Evolutionary conservation across 2,329 filamentous ascomycete genomes (phyloP).

Genomic region (Arthrobotrys sinensis): DNA sequence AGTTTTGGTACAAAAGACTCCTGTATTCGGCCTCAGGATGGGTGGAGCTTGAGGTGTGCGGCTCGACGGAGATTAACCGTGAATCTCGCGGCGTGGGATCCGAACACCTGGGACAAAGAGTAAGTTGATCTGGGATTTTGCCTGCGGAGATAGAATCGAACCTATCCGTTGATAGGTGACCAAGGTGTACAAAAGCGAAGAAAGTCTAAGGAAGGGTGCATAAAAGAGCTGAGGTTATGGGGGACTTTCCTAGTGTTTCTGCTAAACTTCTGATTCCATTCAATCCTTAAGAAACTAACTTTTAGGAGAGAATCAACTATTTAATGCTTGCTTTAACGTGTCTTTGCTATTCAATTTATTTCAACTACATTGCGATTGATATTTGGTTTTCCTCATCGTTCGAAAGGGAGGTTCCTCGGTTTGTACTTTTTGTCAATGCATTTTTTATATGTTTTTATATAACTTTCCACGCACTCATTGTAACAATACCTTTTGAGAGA

Average conservation of each 20-base stretch:
- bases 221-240: background rate
- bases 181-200: background rate
- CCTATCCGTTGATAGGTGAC: background rate
- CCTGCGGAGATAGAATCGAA: constrained; percentile 13
- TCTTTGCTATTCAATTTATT: background rate
- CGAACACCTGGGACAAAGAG: background rate
- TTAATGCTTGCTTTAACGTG: constrained; percentile 10
- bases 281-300: background rate
- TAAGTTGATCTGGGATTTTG: constrained; percentile 1
- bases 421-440: background rate
- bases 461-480: constrained; percentile 22
- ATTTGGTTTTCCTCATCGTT: constrained; percentile 1
- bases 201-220: background rate
- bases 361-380: constrained; percentile 2
- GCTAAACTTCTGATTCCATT: background rate
- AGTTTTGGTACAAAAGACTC: constrained; percentile 10
- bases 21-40: constrained; percentile 22
- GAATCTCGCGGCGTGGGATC: constrained; percentile 8
- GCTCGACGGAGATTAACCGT: background rate
- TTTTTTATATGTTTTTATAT: background rate
- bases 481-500: background rate
- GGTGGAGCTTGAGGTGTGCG: background rate
- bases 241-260: background rate
- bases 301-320: constrained; percentile 20
- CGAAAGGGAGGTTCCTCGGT: constrained; percentile 5